Evolutionary conservation across 306 rosid genomes (phyloP).

Genomic region (Neltuma alba): DNA sequence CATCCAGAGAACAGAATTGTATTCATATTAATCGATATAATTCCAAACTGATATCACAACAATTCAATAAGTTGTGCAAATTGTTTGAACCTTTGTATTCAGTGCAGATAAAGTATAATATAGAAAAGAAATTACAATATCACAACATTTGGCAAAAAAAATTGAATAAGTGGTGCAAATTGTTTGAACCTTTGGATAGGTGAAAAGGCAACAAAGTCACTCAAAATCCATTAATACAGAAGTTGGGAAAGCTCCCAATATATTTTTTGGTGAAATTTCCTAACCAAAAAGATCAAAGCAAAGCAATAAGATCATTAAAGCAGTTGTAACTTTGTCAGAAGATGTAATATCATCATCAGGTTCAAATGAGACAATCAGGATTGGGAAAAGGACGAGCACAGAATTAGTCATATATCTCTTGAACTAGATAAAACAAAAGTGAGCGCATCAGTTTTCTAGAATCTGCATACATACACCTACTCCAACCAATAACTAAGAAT

Average conservation of each 20-base stretch:
- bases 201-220: conserved; percentile 10
- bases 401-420: not conserved
- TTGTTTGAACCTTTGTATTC: not conserved
- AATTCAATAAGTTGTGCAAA: conserved; percentile 6
- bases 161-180: not conserved
- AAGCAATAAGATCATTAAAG: not conserved
- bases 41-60: conserved; percentile 16
- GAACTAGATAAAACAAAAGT: not conserved
- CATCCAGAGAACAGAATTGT: conserved; percentile 29
- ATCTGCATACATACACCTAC: not conserved
- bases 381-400: not conserved
- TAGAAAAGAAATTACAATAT: conserved; percentile 15
- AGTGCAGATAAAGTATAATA: conserved; percentile 9
- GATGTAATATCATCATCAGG: not conserved
- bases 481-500: not conserved
- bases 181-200: conserved; percentile 20
- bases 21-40: conserved; percentile 1
- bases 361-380: conserved; percentile 3
- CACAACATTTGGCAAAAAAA: not conserved
- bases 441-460: not conserved
- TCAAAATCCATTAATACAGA: not conserved
- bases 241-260: not conserved
- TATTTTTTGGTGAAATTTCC: not conserved
- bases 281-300: not conserved
- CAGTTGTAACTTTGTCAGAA: not conserved